These are phyloP conservation scores for Diaporthe sp. DNA, from an alignment of 2,329 filamentous ascomycete genomes.

Conservation along the genomic window DNA sequence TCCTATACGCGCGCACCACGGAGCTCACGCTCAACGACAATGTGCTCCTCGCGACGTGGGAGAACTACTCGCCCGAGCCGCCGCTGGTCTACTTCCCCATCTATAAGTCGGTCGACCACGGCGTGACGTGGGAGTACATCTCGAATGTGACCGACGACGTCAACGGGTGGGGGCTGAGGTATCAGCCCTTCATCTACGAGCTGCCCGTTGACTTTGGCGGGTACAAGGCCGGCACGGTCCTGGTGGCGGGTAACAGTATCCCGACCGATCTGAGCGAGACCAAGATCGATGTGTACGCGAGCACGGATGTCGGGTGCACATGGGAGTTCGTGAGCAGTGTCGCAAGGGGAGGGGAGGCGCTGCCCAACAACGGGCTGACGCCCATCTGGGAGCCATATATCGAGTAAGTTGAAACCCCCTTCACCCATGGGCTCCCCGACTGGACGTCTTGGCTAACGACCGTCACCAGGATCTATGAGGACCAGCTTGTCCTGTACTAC, in stretches of 20 bases:
- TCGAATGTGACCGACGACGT: constrained; percentile 73
- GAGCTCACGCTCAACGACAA: constrained; percentile 59
- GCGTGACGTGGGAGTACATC: constrained; percentile 73
- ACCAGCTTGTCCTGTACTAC: constrained; percentile 76
- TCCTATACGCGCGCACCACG: constrained; percentile 59
- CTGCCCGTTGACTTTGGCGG: constrained; percentile 70
- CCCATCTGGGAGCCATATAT: constrained; percentile 83
- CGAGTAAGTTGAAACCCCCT: constrained; percentile 47
- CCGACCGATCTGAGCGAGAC: constrained; percentile 69
- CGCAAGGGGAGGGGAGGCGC: constrained; percentile 72
- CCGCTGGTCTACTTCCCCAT: constrained; percentile 69
- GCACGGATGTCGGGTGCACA: constrained; percentile 68
- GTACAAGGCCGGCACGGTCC: constrained; percentile 73
- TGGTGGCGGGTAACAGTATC: constrained; percentile 73
- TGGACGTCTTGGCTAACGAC: neutral
- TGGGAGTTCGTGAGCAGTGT: constrained; percentile 79
- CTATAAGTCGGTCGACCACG: constrained; percentile 65
- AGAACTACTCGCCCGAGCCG: constrained; percentile 69
- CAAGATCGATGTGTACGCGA: constrained; percentile 78
- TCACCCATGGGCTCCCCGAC: too few species aligned
- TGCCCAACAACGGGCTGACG: constrained; percentile 74
- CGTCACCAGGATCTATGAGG: constrained; percentile 59
- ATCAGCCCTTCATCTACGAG: constrained; percentile 78
- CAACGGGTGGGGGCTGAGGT: constrained; percentile 75
- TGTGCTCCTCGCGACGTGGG: constrained; percentile 67